Conservation (phyloP, 2,329 filamentous ascomycete species). For the Cladosporium sp. region DNA sequence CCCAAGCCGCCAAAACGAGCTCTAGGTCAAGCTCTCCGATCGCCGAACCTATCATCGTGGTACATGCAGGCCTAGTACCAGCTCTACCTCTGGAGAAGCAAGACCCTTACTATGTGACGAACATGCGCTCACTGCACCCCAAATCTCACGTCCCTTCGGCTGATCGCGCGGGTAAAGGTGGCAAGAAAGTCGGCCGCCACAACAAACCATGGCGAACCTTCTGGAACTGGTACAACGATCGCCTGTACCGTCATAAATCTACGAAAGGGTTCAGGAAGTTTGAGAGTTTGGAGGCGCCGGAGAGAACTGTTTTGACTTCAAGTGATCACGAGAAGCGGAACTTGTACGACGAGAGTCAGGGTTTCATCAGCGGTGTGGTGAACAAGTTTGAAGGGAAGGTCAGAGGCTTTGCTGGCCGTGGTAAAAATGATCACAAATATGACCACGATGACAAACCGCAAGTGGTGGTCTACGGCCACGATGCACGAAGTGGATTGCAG, state of each 20-base stretch:
- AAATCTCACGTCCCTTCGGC: constrained; percentile 56
- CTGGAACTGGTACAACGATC: constrained; percentile 33
- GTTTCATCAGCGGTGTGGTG: neutral
- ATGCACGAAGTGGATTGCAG: constrained; percentile 67
- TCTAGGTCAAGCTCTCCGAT: constrained; percentile 55
- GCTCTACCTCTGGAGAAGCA: constrained; percentile 65
- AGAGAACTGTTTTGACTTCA: neutral
- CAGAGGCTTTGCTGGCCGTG: constrained; percentile 18
- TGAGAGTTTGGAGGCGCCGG: neutral
- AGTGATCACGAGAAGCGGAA: neutral
- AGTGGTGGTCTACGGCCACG: constrained; percentile 84
- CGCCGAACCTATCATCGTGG: constrained; percentile 57
- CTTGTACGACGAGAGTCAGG: neutral
- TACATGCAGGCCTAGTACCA: constrained; percentile 82
- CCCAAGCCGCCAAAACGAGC: constrained; percentile 19
- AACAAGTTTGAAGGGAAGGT: neutral
- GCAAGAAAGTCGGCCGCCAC: constrained; percentile 21
- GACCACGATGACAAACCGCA: constrained; percentile 37
- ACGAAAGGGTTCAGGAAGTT: constrained; percentile 7
- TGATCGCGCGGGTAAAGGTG: constrained; percentile 16
- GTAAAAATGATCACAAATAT: constrained; percentile 21
- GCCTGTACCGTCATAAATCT: constrained; percentile 19
- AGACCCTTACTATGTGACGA: constrained; percentile 81
- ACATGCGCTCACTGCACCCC: constrained; percentile 76
- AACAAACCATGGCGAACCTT: constrained; percentile 27